Base-by-base conservation (phyloP, 164 flowering plant genomes). In the Warburgia ugandensis region DNA sequence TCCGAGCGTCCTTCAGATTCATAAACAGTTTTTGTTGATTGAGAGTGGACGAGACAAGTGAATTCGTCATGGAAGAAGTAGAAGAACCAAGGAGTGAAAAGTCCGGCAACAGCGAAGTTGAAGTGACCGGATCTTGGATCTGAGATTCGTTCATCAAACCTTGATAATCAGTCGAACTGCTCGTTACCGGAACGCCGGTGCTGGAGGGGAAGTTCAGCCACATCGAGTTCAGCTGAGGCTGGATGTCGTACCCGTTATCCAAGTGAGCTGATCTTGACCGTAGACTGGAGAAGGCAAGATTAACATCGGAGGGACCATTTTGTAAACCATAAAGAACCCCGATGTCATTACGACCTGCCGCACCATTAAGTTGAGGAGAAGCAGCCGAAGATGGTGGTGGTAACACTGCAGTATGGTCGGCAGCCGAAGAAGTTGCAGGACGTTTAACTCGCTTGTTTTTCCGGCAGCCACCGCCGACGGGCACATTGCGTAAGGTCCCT, bases 401-500 rank as follows among this genome's bases (percentile, higher is more conserved):
- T n/a, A 53, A n/a, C n/a, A n/a, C n/a, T n/a, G n/a, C n/a, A n/a
- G n/a, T n/a, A n/a, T n/a, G n/a, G n/a, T 60, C 55, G 2, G 58
- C n/a, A 13, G 65, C 41, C 1, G n/a, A n/a, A n/a, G n/a, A n/a
- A n/a, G n/a, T n/a, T n/a, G 61, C 13, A 1, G 77, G 71, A 45
- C 75, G 64, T 65, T 71, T 86, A 29, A 79, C 56, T 29, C 87
- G 72, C 68, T 79, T 86, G 72, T 78, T 80, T 53, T 77, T 82
- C 42, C 95, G 30, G 55, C 79, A 83, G 0, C 90, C 90, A 1
- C n/a, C n/a, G n/a, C 95, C 95, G 0, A 86, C 87, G 1, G 87
- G 95, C 19, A 86, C 95, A 46, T 86, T 86, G 27, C 95, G 67
- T 1, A 86, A 62, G 19, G 95, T 83, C 1, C 95, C 95, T 2